Evolutionary conservation across 768 basidiomycete genomes (phyloP), one percentile per base, ranked within the genome.

Genomic region (Gymnopilus junonius): DNA sequence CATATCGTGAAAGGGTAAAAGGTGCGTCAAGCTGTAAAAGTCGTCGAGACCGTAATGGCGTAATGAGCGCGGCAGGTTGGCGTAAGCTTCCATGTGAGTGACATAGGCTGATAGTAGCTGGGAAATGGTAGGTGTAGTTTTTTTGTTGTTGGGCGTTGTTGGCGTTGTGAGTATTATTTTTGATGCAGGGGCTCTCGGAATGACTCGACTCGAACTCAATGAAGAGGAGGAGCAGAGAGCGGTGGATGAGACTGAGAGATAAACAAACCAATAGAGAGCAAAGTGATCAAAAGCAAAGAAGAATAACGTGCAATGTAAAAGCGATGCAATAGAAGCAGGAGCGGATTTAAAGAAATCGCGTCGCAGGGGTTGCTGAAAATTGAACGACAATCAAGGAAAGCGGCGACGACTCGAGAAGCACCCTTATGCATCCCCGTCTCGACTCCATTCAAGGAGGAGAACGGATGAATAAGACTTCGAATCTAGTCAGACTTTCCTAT

Each of bases 361-460:
- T n/a, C n/a, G 42, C 11, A 4, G 29, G 12, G 14, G 20, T n/a
- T 48, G 43, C 20, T 29, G 27, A 23, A n/a, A n/a, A 21, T 31
- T 45, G 27, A 45, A 46, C 20, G 10, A 37, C 8, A 29, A 50
- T 37, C 25, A 51, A 23, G 29, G 17, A 54, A 54, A 35, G 29
- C 17, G n/a, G 29, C 17, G 59, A 60, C 48, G 51, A 60, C 48
- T 60, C 59, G 29, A 60, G 58, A 59, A 59, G 58, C 21, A 25
- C 23, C 27, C 27, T 1, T n/a, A 43, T 40, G 29, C 15, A 6
- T 20, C 17, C 55, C 17, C 59, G n/a, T n/a, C n/a, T 53, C 48
- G 46, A 60, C 59, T 27, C 58, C 59, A 25, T 35, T 42, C 50
- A 42, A 39, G 51, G 50, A 39, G 59, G 59, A 60, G 59, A 50